These are phyloP conservation scores for Phlyctochytrium planicorne DNA, from an alignment of 192 early-diverging fungal species.

Conservation along the genomic window DNA sequence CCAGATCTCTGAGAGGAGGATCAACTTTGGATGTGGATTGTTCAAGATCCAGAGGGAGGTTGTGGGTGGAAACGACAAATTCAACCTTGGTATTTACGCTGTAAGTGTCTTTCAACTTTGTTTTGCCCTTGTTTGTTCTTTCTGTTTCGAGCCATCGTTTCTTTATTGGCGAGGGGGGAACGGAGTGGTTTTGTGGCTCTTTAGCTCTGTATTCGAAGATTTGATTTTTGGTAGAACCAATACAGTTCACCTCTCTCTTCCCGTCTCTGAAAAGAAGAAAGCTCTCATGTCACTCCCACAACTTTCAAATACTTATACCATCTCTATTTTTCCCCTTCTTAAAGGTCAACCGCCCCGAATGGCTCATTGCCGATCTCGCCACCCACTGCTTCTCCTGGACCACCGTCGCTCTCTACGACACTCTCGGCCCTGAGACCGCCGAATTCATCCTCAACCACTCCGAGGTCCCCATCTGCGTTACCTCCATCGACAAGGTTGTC, in stretches of 20 bases:
- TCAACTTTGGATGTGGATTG: slow-evolving; percentile 43
- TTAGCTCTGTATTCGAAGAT: too few species aligned
- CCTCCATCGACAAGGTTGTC: slow-evolving; percentile 61
- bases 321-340: not conserved
- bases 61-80: not conserved
- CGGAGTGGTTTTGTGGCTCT: too few species aligned
- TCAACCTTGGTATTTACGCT: slow-evolving; percentile 13
- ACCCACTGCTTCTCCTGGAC: slow-evolving; percentile 27
- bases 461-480: slow-evolving; percentile 70
- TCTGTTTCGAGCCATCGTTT: slow-evolving; percentile 9
- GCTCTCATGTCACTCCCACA: not conserved
- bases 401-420: slow-evolving; percentile 84
- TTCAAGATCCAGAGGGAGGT: slow-evolving; percentile 20
- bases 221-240: too few species aligned
- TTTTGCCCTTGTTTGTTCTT: slow-evolving; percentile 16
- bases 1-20: slow-evolving; percentile 32
- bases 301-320: slow-evolving; percentile 7
- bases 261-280: not conserved
- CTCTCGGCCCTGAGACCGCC: slow-evolving; percentile 79
- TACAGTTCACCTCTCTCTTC: not conserved
- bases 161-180: too few species aligned
- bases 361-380: slow-evolving; percentile 42
- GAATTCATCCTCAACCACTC: slow-evolving; percentile 86
- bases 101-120: slow-evolving; percentile 37
- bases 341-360: slow-evolving; percentile 35